Evolutionary conservation across 2,329 filamentous ascomycete species (phyloP), one percentile per base, ranked within the genome.

Genomic region (Exophiala aquamarina): DNA sequence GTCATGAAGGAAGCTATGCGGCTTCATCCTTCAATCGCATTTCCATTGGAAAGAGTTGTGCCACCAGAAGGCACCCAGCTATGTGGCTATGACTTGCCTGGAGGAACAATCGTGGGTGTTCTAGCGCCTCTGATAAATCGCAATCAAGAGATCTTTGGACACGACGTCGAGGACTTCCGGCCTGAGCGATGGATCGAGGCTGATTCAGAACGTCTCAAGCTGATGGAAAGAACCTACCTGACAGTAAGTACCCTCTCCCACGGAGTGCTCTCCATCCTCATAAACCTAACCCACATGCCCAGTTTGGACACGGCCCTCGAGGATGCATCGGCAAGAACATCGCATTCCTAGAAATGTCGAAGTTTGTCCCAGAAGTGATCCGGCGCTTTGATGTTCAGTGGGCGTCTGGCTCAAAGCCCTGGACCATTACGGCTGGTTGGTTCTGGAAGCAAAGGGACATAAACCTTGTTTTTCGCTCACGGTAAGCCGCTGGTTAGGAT

Each of bases 301-400:
- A 54, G 34, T 79, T 79, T 56, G 76, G 76, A 2, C 71, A 72
- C 8, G 76, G 77, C 0, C 66, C 73, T 3, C 60, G 75, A 50
- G 77, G 75, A 1, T 56, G 54, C 41, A 44, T 57, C 21, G 55
- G 55, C 7, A 52, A 54, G 35, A 55, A 57, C 29, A 54, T 60
- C 9, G 44, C 44, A 2, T 35, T 49, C 3, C 23, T 58, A 15
- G 56, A 60, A 31, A 59, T 60, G 5, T 45, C 40, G 3, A 60
- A 60, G 41, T 34, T 58, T 6, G 41, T 57, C 5, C 54, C 54
- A 18, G 41, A 41, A 36, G 32, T 56, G 31, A 19, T 56, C n/a
- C 10, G 10, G 4, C 13, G 15, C 17, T 46, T 17, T 21, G n/a
- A 6, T 20, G 23, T 36, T 17, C 18, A 37, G n/a, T 31, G 28